phyloP scores from a whole-genome alignment of 305 asterid species.

The Fraxinus sp. region DNA sequence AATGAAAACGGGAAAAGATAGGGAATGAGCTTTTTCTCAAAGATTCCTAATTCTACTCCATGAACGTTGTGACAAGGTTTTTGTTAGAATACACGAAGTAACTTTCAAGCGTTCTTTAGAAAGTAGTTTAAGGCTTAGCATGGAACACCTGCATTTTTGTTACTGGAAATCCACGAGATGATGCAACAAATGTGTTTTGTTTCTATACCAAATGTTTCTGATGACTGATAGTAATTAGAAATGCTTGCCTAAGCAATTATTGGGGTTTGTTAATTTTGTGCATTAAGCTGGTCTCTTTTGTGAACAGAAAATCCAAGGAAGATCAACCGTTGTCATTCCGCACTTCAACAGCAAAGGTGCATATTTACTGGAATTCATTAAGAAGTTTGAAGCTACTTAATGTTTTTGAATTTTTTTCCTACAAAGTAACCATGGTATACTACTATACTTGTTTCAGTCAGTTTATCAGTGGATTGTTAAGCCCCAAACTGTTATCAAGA shows the following conservation, averaged over 20 bases:
- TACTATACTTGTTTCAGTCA: constrained; percentile 49
- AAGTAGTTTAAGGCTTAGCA: not conserved
- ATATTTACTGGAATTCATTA: not conserved
- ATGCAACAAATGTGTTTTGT: constrained; percentile 1
- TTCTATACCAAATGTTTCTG: not conserved
- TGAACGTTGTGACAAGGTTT: not conserved
- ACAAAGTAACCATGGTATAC: constrained; percentile 18
- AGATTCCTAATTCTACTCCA: not conserved
- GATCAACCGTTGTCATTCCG: constrained; percentile 81
- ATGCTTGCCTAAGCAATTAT: constrained; percentile 12
- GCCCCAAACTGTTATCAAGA: constrained; percentile 79
- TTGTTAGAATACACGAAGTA: not conserved
- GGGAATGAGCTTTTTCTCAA: not conserved
- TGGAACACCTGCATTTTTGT: not conserved
- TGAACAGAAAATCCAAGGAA: constrained; percentile 67
- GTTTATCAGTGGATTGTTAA: constrained; percentile 90
- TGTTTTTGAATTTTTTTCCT: constrained; percentile 19
- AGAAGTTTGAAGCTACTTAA: constrained; percentile 18
- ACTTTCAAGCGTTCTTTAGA: not conserved
- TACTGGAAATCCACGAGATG: not conserved
- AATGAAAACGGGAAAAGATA: not conserved
- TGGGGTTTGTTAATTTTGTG: constrained; percentile 12
- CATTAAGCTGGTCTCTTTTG: constrained; percentile 25
- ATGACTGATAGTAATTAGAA: not conserved
- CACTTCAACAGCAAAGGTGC: constrained; percentile 84